Evolutionary conservation across 2,329 filamentous ascomycete species (phyloP), one percentile per base, ranked within the genome.

Genomic region (Aspergillus sp.): DNA sequence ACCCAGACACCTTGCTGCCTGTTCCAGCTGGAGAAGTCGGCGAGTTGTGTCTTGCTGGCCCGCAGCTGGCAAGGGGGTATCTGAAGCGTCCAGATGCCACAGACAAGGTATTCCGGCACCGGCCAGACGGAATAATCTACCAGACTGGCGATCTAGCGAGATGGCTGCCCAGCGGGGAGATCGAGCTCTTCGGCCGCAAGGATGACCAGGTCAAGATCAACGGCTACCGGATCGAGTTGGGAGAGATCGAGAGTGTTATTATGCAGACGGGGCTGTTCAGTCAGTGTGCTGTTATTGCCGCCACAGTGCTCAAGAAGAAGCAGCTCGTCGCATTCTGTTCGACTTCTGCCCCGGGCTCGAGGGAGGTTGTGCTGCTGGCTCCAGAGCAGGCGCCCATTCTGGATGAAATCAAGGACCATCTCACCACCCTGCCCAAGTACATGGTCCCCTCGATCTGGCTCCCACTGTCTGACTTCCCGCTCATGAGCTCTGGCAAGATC

Each of bases 141-240:
- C 60, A 59, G 15, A 70, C 64, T 15, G 68, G 68, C 7, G 68
- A 70, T 44, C 39, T 68, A 21, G 66, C 60, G 1, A 48, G 66
- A 10, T 66, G 58, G 52, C 50, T 63, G 3, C 62, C 65, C 3
- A 59, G 48, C 54, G 63, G 63, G 5, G 63, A 63, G n/a, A 55
- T 67, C 13, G 63, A 67, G 54, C 64, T 53, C 19, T 41, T 86
- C 8, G 85, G 85, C 2, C 80, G 87, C 41, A 85, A 84, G 62
- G 86, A 88, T 61, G 80, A 81, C 44, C 86, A 86, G 69, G 82
- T 87, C 60, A 89, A 90, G 71, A 72, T 88, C 21, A 77, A 80
- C 2, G 88, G 88, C 25, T 85, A 83, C 63, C 77, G 86, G 51
- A 83, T 87, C 48, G 88, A 86, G 73, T 78, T 85, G 55, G 78